These are phyloP conservation scores for Moniliella sp. DNA, from an alignment of 1,284 basidiomycete species.

Conservation along the genomic window DNA sequence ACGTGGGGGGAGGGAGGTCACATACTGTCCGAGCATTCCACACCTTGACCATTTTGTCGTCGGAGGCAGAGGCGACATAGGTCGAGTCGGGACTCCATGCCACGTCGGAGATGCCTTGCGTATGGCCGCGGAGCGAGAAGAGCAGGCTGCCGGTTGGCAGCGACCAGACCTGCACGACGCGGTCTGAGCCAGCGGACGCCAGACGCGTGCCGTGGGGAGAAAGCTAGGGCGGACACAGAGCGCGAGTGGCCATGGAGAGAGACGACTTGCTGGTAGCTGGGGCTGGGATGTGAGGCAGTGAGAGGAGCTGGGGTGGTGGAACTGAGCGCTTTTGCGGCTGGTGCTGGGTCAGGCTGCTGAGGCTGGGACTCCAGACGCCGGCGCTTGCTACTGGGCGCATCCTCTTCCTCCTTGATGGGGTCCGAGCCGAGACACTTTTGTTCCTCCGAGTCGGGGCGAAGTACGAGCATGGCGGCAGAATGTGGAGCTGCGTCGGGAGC, in stretches of 20 bases:
- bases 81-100: slow-evolving; percentile 16
- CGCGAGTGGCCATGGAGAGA: slow-evolving; percentile 37
- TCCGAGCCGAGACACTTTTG: no score
- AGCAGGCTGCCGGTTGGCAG: slow-evolving; percentile 8
- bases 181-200: slow-evolving; percentile 31
- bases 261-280: slow-evolving; percentile 18
- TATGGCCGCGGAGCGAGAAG: slow-evolving; percentile 8
- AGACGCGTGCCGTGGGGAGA: slow-evolving; percentile 37
- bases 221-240: slow-evolving; percentile 35
- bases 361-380: no score
- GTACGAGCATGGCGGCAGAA: no score
- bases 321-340: no score
- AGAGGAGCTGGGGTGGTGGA: background rate
- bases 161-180: slow-evolving; percentile 25
- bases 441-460: no score
- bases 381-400: no score
- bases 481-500: no score
- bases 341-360: no score
- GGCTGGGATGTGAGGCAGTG: background rate
- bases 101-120: slow-evolving; percentile 17
- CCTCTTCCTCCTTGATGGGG: no score
- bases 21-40: slow-evolving; percentile 10
- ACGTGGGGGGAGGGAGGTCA: no score
- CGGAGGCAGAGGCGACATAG: slow-evolving; percentile 21
- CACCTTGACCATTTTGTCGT: slow-evolving; percentile 15